phyloP scores from a whole-genome alignment of 805 yeast genomes.

The Teunomyces pallodes region DNA sequence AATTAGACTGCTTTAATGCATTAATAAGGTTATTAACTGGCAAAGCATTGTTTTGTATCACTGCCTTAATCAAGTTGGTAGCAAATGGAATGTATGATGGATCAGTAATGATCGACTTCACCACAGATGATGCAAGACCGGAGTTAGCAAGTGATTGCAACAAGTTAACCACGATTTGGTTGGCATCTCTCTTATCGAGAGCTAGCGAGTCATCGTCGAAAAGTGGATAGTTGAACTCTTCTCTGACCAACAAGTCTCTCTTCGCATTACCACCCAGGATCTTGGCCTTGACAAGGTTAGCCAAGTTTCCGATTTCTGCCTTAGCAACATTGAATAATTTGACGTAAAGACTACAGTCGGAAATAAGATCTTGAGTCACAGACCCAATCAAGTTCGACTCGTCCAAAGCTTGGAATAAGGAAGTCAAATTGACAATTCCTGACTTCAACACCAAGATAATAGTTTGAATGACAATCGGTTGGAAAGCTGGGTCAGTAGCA shows the following conservation, averaged over 20 bases:
- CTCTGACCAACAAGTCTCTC: slow-evolving; percentile 15
- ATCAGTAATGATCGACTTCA: slow-evolving; percentile 39
- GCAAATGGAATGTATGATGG: slow-evolving; percentile 34
- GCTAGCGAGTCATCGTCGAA: slow-evolving; percentile 7
- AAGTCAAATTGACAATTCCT: slow-evolving; percentile 29
- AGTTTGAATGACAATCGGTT: slow-evolving; percentile 25
- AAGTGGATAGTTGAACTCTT: slow-evolving; percentile 2
- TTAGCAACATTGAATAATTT: slow-evolving; percentile 31
- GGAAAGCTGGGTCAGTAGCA: slow-evolving; percentile 24
- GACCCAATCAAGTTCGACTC: slow-evolving; percentile 34
- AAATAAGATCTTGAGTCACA: slow-evolving; percentile 34
- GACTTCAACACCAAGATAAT: slow-evolving; percentile 31
- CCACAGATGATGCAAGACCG: slow-evolving; percentile 42
- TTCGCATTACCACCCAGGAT: slow-evolving; percentile 19
- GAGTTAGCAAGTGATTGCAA: slow-evolving; percentile 41
- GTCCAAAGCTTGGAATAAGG: slow-evolving; percentile 35
- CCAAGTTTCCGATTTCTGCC: slow-evolving; percentile 24
- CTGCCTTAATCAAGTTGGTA: slow-evolving; percentile 29
- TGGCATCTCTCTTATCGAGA: slow-evolving; percentile 14
- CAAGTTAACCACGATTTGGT: slow-evolving; percentile 31
- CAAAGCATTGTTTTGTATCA: slow-evolving; percentile 29
- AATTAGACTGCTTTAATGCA: slow-evolving; percentile 33
- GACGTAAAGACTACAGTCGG: slow-evolving; percentile 38
- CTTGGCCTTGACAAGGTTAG: slow-evolving; percentile 21
- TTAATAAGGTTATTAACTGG: slow-evolving; percentile 22